Evolutionary conservation across 257 asterid genomes (phyloP).

Genomic region (Fraxinus americana): DNA sequence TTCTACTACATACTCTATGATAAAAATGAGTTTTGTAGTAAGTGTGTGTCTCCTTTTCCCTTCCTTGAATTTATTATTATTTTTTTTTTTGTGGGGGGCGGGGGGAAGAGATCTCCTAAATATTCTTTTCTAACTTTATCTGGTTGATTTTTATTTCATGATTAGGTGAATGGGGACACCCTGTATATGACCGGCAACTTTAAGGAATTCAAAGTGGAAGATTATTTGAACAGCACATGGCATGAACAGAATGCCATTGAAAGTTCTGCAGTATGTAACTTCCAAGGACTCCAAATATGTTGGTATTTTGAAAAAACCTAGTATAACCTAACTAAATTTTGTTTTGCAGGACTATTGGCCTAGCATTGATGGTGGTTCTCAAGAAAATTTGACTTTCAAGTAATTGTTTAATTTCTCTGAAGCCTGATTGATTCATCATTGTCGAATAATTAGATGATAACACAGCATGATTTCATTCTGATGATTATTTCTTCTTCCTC

Average conservation of each 20-base stretch:
- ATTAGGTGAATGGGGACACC: constrained; percentile 93
- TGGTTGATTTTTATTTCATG: constrained; percentile 19
- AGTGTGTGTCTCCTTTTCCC: neutral
- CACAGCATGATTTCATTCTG: neutral
- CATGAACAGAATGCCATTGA: constrained; percentile 72
- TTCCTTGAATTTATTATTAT: neutral
- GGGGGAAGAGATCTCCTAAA: neutral
- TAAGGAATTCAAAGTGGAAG: constrained; percentile 84
- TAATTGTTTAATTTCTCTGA: constrained; percentile 38
- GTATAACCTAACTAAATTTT: neutral
- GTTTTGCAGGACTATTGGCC: constrained; percentile 75
- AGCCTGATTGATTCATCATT: neutral
- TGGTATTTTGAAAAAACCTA: neutral
- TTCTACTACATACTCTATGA: neutral
- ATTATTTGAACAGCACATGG: constrained; percentile 64
- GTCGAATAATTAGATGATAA: neutral
- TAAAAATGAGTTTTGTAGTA: neutral
- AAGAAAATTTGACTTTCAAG: constrained; percentile 63
- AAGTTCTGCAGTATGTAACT: constrained; percentile 78
- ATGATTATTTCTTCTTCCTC: neutral
- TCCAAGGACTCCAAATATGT: constrained; percentile 16
- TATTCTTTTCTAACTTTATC: neutral
- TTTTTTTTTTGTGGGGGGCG: neutral
- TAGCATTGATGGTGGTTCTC: constrained; percentile 51
- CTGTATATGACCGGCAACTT: constrained; percentile 78